Conservation (phyloP, 2,329 filamentous ascomycete species). For the Fusarium tuaranense region DNA sequence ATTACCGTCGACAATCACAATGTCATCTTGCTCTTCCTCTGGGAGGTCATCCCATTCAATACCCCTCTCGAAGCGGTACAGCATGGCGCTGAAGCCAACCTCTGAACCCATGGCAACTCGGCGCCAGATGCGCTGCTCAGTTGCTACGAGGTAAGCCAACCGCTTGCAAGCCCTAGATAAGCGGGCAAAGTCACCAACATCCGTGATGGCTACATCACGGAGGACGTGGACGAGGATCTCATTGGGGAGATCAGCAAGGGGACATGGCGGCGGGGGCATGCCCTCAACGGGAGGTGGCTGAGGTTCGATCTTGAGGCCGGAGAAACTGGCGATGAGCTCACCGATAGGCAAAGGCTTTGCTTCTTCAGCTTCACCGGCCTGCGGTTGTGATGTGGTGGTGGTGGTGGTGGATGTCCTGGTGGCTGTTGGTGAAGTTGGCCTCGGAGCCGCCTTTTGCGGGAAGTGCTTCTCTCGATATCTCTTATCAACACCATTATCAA, state of each 20-base stretch:
- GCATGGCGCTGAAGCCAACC: slow-evolving; percentile 86
- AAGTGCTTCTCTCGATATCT: slow-evolving; percentile 94
- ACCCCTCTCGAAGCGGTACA: slow-evolving; percentile 79
- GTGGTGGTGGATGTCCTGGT: slow-evolving; percentile 14
- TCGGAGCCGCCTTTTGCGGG: slow-evolving; percentile 59
- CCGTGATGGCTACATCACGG: slow-evolving; percentile 75
- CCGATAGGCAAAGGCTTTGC: slow-evolving; percentile 65
- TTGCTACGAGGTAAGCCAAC: slow-evolving; percentile 84
- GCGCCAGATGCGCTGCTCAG: slow-evolving; percentile 90
- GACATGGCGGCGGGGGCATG: slow-evolving; percentile 80
- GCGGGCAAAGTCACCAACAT: slow-evolving; percentile 82
- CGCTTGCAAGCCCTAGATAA: slow-evolving; percentile 87
- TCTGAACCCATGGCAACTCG: slow-evolving; percentile 75
- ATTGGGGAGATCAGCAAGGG: slow-evolving; percentile 80
- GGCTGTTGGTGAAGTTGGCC: slow-evolving; percentile 35
- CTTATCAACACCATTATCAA: slow-evolving; percentile 87
- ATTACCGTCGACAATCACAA: slow-evolving; percentile 46
- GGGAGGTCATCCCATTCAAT: slow-evolving; percentile 65
- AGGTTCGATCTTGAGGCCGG: slow-evolving; percentile 74
- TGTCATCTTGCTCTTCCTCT: slow-evolving; percentile 47
- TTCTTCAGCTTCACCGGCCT: slow-evolving; percentile 60
- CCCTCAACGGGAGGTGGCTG: slow-evolving; percentile 77
- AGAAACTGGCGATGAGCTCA: slow-evolving; percentile 82
- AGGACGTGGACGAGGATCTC: slow-evolving; percentile 89
- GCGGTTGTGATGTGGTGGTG: background rate